Evolutionary conservation across 2,329 filamentous ascomycete species (phyloP).

Genomic region (Aaosphaeria pasadenensis): DNA sequence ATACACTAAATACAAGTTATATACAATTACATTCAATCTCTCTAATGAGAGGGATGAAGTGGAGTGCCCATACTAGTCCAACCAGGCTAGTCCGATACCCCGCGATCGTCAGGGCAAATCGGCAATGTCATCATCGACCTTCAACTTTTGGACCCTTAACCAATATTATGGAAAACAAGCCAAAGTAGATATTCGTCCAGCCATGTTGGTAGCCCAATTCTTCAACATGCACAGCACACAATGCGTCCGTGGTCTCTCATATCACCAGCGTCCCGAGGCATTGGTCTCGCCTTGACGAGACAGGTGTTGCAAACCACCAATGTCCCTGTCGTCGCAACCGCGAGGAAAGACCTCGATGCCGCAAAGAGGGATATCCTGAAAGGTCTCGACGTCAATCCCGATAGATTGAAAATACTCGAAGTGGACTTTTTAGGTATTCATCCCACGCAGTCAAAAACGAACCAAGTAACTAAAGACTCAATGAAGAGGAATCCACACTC

Average conservation of each 20-base stretch:
- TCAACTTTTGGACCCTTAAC: background rate
- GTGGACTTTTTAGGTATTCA: slow-evolving; percentile 56
- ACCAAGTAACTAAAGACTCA: background rate
- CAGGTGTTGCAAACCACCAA: slow-evolving; percentile 56
- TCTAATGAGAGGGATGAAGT: no score
- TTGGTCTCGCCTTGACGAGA: slow-evolving; percentile 60
- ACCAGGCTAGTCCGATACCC: no score
- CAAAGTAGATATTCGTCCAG: background rate
- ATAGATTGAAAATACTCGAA: slow-evolving; percentile 51
- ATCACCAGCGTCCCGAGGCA: slow-evolving; percentile 60
- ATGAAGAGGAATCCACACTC: slow-evolving; percentile 62
- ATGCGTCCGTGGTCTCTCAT: slow-evolving; percentile 52
- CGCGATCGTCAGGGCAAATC: no score
- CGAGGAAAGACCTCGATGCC: slow-evolving; percentile 51
- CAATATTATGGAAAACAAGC: background rate
- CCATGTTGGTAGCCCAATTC: background rate
- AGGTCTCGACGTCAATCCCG: slow-evolving; percentile 47
- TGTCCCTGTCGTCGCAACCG: slow-evolving; percentile 60
- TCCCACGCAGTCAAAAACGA: background rate
- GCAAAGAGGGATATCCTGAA: slow-evolving; percentile 50
- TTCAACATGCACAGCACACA: background rate
- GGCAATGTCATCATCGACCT: background rate
- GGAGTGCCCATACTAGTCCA: no score
- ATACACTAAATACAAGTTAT: no score
- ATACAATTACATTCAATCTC: no score